Evolutionary conservation across 2,329 filamentous ascomycete species (phyloP).

Genomic region (Penicillium rolfsii): DNA sequence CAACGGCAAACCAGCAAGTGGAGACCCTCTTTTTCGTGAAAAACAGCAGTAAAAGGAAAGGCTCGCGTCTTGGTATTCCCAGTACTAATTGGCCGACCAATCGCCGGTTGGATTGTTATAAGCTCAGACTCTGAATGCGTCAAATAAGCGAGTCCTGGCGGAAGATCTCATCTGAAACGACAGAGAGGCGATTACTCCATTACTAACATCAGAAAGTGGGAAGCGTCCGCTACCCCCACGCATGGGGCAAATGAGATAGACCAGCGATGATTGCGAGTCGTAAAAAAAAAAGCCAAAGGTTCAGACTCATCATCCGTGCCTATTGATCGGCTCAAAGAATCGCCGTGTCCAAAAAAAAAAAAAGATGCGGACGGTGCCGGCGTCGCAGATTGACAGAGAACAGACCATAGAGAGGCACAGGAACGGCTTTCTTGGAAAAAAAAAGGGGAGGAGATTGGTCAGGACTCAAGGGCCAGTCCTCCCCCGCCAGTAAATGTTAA

Average conservation of each 20-base stretch:
- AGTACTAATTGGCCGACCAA: slow-evolving; percentile 8
- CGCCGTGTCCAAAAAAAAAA: slow-evolving; percentile 8
- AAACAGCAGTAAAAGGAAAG: slow-evolving; percentile 27
- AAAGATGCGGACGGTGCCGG: neutral
- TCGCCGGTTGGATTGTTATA: slow-evolving; percentile 8
- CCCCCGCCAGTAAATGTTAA: neutral
- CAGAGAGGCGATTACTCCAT: neutral
- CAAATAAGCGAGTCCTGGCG: slow-evolving; percentile 20
- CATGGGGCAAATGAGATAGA: neutral
- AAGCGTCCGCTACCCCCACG: neutral
- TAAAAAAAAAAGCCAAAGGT: neutral
- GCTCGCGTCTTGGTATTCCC: slow-evolving; percentile 27
- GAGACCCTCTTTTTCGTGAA: slow-evolving; percentile 19
- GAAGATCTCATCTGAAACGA: slow-evolving; percentile 4
- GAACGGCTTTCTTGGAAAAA: neutral
- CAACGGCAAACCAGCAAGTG: neutral
- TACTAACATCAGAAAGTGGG: neutral
- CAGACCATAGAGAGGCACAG: neutral
- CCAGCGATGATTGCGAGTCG: neutral
- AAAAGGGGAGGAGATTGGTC: slow-evolving; percentile 8
- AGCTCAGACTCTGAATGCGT: slow-evolving; percentile 19
- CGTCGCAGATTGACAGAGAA: neutral
- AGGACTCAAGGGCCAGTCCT: neutral
- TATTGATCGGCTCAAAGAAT: neutral
- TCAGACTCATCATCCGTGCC: neutral